A percentile compares a stretch with the other conserved stretches of the same genome.
Evolutionary conservation across 176 grass and related monocot genomes (phyloP).

Genomic region (Echinochloa phyllopogon): DNA sequence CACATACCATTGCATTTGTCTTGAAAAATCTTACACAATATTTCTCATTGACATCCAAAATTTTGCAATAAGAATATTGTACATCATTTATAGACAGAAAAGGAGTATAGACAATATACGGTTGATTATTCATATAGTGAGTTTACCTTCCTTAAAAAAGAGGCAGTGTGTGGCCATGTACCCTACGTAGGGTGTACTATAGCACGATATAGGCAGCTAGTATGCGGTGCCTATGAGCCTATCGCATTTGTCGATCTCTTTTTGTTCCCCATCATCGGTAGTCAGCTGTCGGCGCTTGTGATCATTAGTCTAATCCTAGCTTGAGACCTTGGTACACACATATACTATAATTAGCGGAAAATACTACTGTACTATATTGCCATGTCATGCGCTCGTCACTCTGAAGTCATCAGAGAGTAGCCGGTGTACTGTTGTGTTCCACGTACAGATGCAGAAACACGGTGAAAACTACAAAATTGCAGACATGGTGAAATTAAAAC

Average conservation of each 20-base stretch:
- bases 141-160: not conserved
- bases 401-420: slow-evolving; percentile 4
- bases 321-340: not conserved
- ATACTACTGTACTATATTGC: not conserved
- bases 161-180: not conserved
- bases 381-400: slow-evolving; percentile 40
- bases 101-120: not conserved
- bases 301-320: slow-evolving; percentile 32
- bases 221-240: not conserved
- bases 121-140: not conserved
- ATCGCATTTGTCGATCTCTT: slow-evolving; percentile 13
- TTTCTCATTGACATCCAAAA: not conserved
- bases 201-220: not conserved
- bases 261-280: slow-evolving; percentile 24
- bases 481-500: too few species aligned
- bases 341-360: not conserved
- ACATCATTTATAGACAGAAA: too few species aligned
- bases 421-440: too few species aligned
- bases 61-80: not conserved
- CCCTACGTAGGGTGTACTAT: not conserved
- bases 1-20: not conserved
- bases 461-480: too few species aligned
- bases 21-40: not conserved
- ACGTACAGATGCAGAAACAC: too few species aligned
- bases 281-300: slow-evolving; percentile 34